These are phyloP conservation scores for Stephanodiscus triporus DNA, from an alignment of 108 stramenopile genomes.

Conservation along the genomic window DNA sequence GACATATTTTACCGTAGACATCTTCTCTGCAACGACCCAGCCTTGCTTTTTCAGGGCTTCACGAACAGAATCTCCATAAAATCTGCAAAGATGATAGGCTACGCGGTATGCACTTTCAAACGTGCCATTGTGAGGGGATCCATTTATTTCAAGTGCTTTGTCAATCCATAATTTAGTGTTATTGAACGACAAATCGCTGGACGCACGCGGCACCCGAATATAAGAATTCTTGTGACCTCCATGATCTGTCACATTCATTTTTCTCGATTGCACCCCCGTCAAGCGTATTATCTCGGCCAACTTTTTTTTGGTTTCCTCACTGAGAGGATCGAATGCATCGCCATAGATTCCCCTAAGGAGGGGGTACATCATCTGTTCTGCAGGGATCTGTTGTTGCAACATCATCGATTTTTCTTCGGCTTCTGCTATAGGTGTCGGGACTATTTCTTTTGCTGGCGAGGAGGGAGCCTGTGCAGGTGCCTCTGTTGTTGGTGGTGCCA, in stretches of 20 bases:
- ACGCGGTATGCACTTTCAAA: background rate
- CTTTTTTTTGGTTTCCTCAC: background rate
- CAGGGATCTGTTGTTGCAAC: too few species aligned
- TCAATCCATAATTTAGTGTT: background rate
- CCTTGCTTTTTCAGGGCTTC: constrained; percentile 1
- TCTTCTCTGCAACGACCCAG: background rate
- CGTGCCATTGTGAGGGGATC: background rate
- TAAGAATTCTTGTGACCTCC: too few species aligned
- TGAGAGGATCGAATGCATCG: background rate
- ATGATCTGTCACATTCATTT: background rate
- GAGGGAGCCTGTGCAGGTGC: too few species aligned
- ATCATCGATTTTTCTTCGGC: too few species aligned
- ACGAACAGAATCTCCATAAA: background rate
- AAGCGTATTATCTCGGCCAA: background rate
- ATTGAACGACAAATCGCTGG: background rate
- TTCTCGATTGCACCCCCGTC: background rate
- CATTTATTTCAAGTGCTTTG: background rate
- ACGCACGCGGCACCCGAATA: background rate
- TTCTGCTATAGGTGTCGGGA: too few species aligned
- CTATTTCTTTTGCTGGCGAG: too few species aligned
- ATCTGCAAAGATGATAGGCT: background rate
- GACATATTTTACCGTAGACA: background rate
- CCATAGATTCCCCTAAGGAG: background rate
- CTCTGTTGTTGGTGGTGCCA: too few species aligned
- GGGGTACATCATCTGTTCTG: constrained; percentile 2